Base-by-base conservation (phyloP, 768 basidiomycete species). In the Lentinula sp. region DNA sequence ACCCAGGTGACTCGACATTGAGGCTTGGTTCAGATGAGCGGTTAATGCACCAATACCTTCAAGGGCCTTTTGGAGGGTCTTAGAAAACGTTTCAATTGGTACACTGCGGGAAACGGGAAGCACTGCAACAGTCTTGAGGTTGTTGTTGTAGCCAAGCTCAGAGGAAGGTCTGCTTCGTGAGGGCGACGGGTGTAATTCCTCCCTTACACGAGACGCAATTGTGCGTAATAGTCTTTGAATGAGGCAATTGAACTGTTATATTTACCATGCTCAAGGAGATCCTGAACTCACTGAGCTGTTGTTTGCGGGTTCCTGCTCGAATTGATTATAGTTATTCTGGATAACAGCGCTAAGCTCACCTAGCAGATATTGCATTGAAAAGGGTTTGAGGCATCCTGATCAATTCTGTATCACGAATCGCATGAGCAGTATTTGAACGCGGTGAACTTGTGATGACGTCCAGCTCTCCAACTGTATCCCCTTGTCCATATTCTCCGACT, bases 371-470 rank as follows among this genome's bases (percentile, higher is more conserved):
- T 0, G 97, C 97, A 71, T 98, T 98, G 79, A 98, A 99, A 9
- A 99, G 79, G 0, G 97, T 97, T 68, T 91, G 87, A 0, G 97
- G 97, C 91, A 99, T 97, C 33, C 96, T 80, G 33, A 96, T 96
- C 12, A 99, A 81, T 71, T 99, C 97, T 0, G 95, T 94, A 70
- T 99, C 97, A 67, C 97, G 93, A 64, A 99, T 98, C 6, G 97
- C 97, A 74, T 98, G 96, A 16, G 98, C 86, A 0, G 95, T 98
- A 52, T 87, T 95, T 59, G 89, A 83, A 61, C 97, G 84, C 3
- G 85, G 83, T 16, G 88, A 90, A 66, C 88, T 91, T 7, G 95
- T 97, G 68, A 99, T 98, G 57, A 97, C 97, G 71, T 98, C 97
- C 12, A 99, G 80, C 73, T 99, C 97, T 28, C 97, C 97, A 53